phyloP scores from a whole-genome alignment of 805 yeast genomes.

The Suhomyces prunicola region DNA sequence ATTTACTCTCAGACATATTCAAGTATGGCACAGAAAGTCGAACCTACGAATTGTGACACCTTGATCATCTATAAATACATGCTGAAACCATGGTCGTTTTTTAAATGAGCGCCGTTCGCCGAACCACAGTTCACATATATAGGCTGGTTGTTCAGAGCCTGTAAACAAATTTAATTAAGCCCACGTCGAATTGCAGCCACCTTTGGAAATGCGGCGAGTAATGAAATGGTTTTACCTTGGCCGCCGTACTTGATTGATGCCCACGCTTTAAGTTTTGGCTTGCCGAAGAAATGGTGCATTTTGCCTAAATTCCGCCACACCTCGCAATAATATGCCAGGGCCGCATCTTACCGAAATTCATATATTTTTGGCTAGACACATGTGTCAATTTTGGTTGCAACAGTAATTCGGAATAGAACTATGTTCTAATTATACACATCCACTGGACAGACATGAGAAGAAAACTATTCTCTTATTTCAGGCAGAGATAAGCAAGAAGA shows the following conservation, averaged over 20 bases:
- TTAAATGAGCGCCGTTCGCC: not conserved
- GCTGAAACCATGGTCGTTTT: not conserved
- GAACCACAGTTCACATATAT: not conserved
- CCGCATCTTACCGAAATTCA: not conserved
- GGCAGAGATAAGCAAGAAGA: no score
- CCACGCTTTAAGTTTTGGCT: not conserved
- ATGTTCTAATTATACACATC: not conserved
- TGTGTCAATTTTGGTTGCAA: not conserved
- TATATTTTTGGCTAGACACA: not conserved
- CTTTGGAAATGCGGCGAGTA: not conserved
- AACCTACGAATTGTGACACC: not conserved
- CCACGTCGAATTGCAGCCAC: not conserved
- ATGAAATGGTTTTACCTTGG: not conserved
- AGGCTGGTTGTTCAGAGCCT: not conserved
- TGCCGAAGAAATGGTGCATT: not conserved
- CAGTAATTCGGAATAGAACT: not conserved
- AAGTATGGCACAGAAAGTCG: not conserved
- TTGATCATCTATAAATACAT: not conserved
- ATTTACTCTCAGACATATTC: not conserved
- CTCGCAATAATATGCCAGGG: not conserved
- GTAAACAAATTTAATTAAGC: not conserved
- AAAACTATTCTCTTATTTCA: not conserved
- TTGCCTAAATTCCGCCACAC: not conserved
- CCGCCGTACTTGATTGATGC: not conserved
- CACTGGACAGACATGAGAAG: not conserved